Percentiles rank a stretch among this genome's conserved stretches.
Conservation (phyloP, 2,329 filamentous ascomycete species). For the Emmonsiellopsis sp. region DNA sequence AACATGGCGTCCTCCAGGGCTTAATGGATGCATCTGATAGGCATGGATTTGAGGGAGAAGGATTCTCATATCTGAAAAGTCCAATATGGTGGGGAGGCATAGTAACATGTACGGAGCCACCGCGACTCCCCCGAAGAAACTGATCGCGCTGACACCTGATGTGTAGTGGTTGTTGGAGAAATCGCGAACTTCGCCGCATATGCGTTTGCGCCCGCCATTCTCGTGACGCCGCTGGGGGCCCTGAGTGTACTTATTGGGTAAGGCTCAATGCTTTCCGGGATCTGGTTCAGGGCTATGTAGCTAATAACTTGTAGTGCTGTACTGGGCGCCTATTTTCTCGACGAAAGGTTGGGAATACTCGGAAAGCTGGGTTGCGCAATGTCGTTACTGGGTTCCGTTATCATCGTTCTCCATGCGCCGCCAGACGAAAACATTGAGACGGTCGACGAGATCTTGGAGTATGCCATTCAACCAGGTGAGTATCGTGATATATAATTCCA, state of each 20-base stretch:
- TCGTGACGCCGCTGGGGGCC: slow-evolving; percentile 90
- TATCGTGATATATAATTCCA: not conserved
- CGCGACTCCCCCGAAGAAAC: not conserved
- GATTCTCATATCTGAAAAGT: slow-evolving; percentile 85
- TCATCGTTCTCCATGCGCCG: slow-evolving; percentile 94
- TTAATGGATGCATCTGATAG: slow-evolving; percentile 82
- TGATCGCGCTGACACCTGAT: slow-evolving; percentile 4
- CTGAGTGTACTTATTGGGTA: slow-evolving; percentile 84
- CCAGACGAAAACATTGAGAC: slow-evolving; percentile 85
- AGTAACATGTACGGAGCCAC: slow-evolving; percentile 58
- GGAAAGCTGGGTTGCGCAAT: slow-evolving; percentile 94
- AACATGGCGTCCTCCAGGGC: slow-evolving; percentile 46
- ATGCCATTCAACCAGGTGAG: slow-evolving; percentile 83
- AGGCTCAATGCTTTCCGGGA: slow-evolving; percentile 17
- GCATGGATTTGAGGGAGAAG: slow-evolving; percentile 94
- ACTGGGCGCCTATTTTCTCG: slow-evolving; percentile 85
- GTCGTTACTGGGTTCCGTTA: slow-evolving; percentile 89
- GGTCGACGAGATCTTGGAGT: slow-evolving; percentile 83
- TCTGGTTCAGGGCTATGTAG: not conserved
- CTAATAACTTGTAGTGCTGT: slow-evolving; percentile 54
- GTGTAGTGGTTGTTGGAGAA: slow-evolving; percentile 78
- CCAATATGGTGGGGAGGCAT: slow-evolving; percentile 98
- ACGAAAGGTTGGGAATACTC: slow-evolving; percentile 80
- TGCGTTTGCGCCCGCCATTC: slow-evolving; percentile 95
- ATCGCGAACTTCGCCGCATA: slow-evolving; percentile 97